Percentiles rank a stretch among this genome's conserved stretches.
These are phyloP conservation scores for Abrus pulchellus DNA, from an alignment of 306 rosid species.

Conservation along the genomic window DNA sequence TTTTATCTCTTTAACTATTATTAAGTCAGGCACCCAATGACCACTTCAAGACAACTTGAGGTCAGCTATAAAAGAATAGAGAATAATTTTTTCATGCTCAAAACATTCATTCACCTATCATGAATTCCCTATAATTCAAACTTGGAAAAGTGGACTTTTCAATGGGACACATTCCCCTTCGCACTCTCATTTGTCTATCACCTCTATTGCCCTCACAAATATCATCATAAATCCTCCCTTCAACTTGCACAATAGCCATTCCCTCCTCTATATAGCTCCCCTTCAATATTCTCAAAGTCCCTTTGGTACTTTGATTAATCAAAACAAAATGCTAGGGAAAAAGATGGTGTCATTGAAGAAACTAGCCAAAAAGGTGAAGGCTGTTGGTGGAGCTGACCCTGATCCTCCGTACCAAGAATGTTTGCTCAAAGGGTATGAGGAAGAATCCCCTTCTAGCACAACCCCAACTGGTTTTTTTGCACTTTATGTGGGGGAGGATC, in stretches of 20 bases:
- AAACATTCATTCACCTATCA: conserved; percentile 1
- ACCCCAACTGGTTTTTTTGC: conserved; percentile 85
- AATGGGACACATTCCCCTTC: conserved; percentile 36
- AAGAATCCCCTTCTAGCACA: conserved; percentile 45
- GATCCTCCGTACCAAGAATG: conserved; percentile 53
- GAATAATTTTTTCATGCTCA: background rate
- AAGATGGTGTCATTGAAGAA: conserved; percentile 70
- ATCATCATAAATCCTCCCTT: conserved; percentile 31
- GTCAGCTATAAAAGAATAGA: background rate
- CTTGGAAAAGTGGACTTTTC: conserved; percentile 45
- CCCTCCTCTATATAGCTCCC: background rate
- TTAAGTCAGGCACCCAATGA: conserved; percentile 30
- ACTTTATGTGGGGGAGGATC: conserved; percentile 81
- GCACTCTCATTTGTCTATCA: conserved; percentile 22
- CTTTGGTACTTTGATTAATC: background rate
- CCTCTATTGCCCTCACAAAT: conserved; percentile 35
- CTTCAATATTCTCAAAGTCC: conserved; percentile 3
- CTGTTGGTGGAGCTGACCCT: conserved; percentile 45
- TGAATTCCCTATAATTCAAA: conserved; percentile 22
- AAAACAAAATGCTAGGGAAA: conserved; percentile 64
- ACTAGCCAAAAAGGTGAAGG: conserved; percentile 72
- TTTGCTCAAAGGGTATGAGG: conserved; percentile 54
- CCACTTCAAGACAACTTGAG: conserved; percentile 24
- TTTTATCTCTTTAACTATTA: conserved; percentile 38
- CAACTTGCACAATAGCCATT: conserved; percentile 9